Percentiles rank a stretch among this genome's conserved stretches.
phyloP scores from a whole-genome alignment of 202 grass and related monocot genomes.

The Digitaria exilis region DNA sequence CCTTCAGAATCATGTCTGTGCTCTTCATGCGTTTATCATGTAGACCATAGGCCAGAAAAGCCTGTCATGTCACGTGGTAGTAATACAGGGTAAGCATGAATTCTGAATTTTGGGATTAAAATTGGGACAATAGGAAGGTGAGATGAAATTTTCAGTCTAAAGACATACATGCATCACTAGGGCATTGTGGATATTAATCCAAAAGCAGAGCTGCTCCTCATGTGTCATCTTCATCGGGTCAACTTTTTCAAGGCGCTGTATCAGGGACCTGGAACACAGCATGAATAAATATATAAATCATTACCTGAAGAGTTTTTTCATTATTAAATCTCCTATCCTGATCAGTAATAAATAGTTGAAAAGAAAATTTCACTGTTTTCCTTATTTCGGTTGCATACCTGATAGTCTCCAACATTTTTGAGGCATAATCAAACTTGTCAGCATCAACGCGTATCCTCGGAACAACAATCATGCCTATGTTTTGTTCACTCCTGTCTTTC shows the following conservation, averaged over 20 bases:
- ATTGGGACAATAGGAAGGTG: not conserved
- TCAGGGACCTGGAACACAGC: slow-evolving; percentile 60
- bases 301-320: not conserved
- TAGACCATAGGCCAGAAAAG: slow-evolving; percentile 92
- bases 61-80: slow-evolving; percentile 52
- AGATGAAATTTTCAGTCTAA: slow-evolving; percentile 1
- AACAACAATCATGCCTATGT: slow-evolving; percentile 61
- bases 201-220: slow-evolving; percentile 91
- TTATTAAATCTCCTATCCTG: not conserved
- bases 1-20: slow-evolving; percentile 90
- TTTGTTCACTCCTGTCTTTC: slow-evolving; percentile 56
- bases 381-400: slow-evolving; percentile 55
- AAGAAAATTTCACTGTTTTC: not conserved
- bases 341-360: not conserved
- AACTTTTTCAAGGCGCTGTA: slow-evolving; percentile 78
- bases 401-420: slow-evolving; percentile 84
- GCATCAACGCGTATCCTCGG: slow-evolving; percentile 80
- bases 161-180: slow-evolving; percentile 92
- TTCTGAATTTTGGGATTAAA: slow-evolving; percentile 24
- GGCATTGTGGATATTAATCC: slow-evolving; percentile 98
- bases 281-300: slow-evolving; percentile 15
- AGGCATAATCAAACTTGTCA: slow-evolving; percentile 85
- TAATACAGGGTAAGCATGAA: slow-evolving; percentile 2
- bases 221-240: slow-evolving; percentile 83
- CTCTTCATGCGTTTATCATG: slow-evolving; percentile 87